Evolutionary conservation across 2,329 filamentous ascomycete species (phyloP), one percentile per base, ranked within the genome.

Genomic region (Cladosporium halotolerans): DNA sequence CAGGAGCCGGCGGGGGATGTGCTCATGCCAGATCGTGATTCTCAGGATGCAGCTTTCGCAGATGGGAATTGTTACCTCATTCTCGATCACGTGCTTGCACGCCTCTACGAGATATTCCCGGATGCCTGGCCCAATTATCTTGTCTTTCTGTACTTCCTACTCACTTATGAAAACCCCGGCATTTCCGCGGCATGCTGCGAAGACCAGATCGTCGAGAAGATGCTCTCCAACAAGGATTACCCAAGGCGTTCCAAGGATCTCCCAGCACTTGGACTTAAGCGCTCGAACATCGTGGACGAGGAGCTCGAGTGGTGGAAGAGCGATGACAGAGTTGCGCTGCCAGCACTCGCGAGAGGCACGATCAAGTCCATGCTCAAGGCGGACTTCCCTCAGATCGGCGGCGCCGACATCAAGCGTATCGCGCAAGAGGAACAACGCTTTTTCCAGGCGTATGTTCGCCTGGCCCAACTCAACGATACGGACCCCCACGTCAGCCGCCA

Each of bases 371-470:
- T 68, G 9, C 64, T 76, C 10, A 73, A 72, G 57, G 68, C 72
- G 48, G 71, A 75, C 41, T 75, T 74, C 46, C 66, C 62, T 0
- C 60, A 64, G 7, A 61, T 75, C 5, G 68, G 72, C 1, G 62
- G 65, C 9, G 59, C 63, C 13, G 68, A 69, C 54, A 70, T 76
- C 55, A 57, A 58, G 14, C 60, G 63, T 16, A 61, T 63, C 2
- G 45, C 73, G 5, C 46, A 31, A 13, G 42, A 53, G 9, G 55
- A 67, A 4, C 65, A 66, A 46, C 68, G 70, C 14, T 65, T 74
- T 4, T 74, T 65, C 60, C 68, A 70, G 54, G 60, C 70, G 1
- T 73, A 70, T 53, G 33, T 68, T 8, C 55, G 63, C 6, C 58
- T 75, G 11, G 67, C 63, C n/a, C 57, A 50, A 8, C 50, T 55